A percentile compares a stretch with the other conserved stretches of the same genome.
Evolutionary conservation across 1,284 basidiomycete species (phyloP).

Genomic region (Paramarasmius palmivorus): DNA sequence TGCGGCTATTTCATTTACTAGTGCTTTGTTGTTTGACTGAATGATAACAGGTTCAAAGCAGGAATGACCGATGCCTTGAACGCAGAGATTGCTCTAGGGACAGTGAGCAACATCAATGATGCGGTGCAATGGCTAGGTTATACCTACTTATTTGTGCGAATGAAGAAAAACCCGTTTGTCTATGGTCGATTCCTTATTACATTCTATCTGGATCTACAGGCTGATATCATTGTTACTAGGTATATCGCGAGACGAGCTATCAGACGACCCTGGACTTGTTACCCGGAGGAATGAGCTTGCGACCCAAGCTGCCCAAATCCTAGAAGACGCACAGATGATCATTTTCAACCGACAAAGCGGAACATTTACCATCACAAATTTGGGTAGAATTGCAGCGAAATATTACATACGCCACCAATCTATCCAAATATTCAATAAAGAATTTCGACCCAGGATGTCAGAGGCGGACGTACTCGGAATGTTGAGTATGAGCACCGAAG

Average conservation of each 20-base stretch:
- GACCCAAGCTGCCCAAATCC: conserved; percentile 65
- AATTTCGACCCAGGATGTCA: conserved; percentile 85
- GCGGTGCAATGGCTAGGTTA: conserved; percentile 97
- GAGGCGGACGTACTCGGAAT: conserved; percentile 92
- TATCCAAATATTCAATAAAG: conserved; percentile 87
- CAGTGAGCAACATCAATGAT: conserved; percentile 86
- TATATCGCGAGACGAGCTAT: conserved; percentile 73
- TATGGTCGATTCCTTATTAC: conserved; percentile 64
- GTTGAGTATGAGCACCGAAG: conserved; percentile 91
- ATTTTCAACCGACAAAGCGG: conserved; percentile 66
- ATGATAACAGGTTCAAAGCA: conserved; percentile 65
- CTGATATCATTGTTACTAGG: conserved; percentile 42
- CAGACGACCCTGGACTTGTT: conserved; percentile 79
- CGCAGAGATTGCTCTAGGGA: conserved; percentile 94
- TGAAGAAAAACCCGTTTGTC: conserved; percentile 90
- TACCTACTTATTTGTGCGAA: conserved; percentile 95
- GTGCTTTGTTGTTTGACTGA: conserved; percentile 15
- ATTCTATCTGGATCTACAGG: conserved; percentile 6
- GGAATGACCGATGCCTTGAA: conserved; percentile 94
- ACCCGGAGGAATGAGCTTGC: conserved; percentile 78
- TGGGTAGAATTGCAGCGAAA: conserved; percentile 94
- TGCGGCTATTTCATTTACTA: conserved; percentile 33
- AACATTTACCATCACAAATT: conserved; percentile 77
- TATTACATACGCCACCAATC: conserved; percentile 93
- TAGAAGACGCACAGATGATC: conserved; percentile 86